Percentiles rank a stretch among this genome's conserved stretches.
Evolutionary conservation across 805 yeast genomes (phyloP).

Genomic region (Candida hispaniensis): DNA sequence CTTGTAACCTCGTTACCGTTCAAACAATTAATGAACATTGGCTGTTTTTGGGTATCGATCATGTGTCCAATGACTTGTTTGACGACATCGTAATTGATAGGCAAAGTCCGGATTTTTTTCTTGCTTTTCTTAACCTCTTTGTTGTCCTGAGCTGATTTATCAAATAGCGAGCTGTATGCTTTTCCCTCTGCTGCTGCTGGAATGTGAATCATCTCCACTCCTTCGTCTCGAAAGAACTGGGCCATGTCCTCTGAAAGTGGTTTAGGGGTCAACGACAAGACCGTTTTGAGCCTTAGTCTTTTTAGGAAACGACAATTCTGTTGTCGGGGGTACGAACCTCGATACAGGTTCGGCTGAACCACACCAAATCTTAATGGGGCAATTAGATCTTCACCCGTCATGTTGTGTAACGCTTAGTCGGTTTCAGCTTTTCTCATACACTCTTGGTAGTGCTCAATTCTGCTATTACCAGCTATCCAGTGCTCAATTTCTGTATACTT

Average conservation of each 20-base stretch:
- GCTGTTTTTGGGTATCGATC: conserved; percentile 48
- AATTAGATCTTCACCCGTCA: conserved; percentile 20
- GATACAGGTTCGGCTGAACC: conserved; percentile 55
- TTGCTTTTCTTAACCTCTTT: conserved; percentile 45
- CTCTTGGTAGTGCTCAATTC: no score
- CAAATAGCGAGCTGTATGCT: conserved; percentile 12
- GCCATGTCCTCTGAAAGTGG: conserved; percentile 44
- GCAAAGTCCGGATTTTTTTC: conserved; percentile 72
- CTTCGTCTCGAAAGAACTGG: conserved; percentile 42
- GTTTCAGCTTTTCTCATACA: no score
- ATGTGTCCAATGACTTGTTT: conserved; percentile 48
- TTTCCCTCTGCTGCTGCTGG: conserved; percentile 16
- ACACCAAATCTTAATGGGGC: conserved; percentile 70
- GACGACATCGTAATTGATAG: conserved; percentile 58
- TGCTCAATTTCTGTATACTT: no score
- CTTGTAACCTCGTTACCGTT: conserved; percentile 87
- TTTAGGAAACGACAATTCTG: conserved; percentile 58
- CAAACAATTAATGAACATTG: conserved; percentile 74
- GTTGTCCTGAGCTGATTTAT: conserved; percentile 21
- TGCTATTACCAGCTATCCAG: no score
- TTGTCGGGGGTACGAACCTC: conserved; percentile 83
- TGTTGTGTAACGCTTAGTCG: no score
- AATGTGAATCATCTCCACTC: conserved; percentile 58
- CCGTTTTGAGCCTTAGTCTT: conserved; percentile 55
- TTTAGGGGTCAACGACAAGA: conserved; percentile 69